These are phyloP conservation scores for Tremella fuciformis DNA, from an alignment of 768 basidiomycete genomes.

Conservation along the genomic window DNA sequence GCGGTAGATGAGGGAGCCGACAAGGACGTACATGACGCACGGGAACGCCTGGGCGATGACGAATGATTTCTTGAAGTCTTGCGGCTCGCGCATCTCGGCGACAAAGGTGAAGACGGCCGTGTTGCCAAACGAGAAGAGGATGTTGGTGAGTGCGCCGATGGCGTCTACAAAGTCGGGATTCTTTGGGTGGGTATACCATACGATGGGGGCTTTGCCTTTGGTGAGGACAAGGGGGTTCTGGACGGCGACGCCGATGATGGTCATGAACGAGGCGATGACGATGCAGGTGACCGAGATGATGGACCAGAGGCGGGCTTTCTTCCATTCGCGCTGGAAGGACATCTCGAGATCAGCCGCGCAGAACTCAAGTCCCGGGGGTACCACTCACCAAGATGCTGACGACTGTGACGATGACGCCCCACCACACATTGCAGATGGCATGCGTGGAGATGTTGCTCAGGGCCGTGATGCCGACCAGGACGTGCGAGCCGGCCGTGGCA, in stretches of 20 bases:
- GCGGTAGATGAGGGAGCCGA: slow-evolving; percentile 19
- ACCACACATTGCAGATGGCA: slow-evolving; percentile 33
- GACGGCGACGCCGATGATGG: slow-evolving; percentile 32
- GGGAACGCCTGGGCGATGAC: slow-evolving; percentile 24
- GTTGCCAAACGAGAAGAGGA: slow-evolving; percentile 33
- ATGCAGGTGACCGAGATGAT: slow-evolving; percentile 30
- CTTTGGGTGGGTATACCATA: slow-evolving; percentile 24
- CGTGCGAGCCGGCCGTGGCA: slow-evolving; percentile 33
- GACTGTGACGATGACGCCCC: slow-evolving; percentile 24
- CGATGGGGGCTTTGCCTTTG: slow-evolving; percentile 27
- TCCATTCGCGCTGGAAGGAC: slow-evolving; percentile 32
- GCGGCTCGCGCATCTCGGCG: slow-evolving; percentile 29
- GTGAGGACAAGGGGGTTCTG: slow-evolving; percentile 19
- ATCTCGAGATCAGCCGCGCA: slow-evolving; percentile 9
- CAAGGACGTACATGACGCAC: slow-evolving; percentile 29
- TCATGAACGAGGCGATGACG: slow-evolving; percentile 30
- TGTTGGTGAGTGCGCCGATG: slow-evolving; percentile 37
- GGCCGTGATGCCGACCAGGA: slow-evolving; percentile 31
- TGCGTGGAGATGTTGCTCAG: slow-evolving; percentile 20
- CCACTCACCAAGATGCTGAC: slow-evolving; percentile 26
- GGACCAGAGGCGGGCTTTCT: slow-evolving; percentile 21
- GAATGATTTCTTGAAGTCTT: slow-evolving; percentile 39
- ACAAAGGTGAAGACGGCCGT: slow-evolving; percentile 36
- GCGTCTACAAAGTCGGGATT: slow-evolving; percentile 29
- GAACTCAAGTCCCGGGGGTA: neutral